Evolutionary conservation across 23 red algal species (phyloP).

Genomic region (Gracilaria vermiculophylla): DNA sequence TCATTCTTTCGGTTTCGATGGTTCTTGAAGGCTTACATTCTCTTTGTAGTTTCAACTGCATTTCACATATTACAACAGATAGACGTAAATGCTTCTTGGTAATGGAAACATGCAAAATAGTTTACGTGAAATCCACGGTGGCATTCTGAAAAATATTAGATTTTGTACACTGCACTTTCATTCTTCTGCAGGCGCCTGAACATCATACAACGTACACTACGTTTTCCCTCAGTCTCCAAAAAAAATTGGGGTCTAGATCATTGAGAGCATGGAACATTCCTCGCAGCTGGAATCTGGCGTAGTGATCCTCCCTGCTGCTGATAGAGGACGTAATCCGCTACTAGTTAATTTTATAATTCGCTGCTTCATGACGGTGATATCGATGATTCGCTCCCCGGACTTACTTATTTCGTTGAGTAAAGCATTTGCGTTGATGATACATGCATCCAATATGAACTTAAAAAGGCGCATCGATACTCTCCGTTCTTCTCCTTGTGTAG

Average conservation of each 20-base stretch:
- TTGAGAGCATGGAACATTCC: not conserved
- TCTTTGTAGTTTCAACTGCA: not conserved
- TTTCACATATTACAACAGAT: too few relatives aligned
- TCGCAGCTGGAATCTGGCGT: not conserved
- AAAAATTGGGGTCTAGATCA: not conserved
- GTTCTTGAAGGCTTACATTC: not conserved
- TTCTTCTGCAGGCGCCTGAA: not conserved
- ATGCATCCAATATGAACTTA: not conserved
- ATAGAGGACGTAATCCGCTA: not conserved
- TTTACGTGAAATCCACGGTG: not conserved
- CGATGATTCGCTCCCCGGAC: not conserved
- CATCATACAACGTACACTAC: not conserved
- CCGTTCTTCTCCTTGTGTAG: not conserved
- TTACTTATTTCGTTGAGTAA: not conserved
- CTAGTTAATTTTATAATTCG: not conserved
- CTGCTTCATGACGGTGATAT: not conserved
- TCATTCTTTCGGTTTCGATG: not conserved
- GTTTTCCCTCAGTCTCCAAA: not conserved
- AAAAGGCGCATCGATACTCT: not conserved
- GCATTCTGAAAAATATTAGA: not conserved
- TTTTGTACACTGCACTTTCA: not conserved
- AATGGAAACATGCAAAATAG: not conserved
- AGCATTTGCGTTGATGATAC: not conserved
- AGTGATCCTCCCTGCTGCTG: not conserved
- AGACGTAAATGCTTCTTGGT: too few relatives aligned